Base-by-base conservation (phyloP, 371 early-diverging fungal species). In the Lichtheimia hyalospora region DNA sequence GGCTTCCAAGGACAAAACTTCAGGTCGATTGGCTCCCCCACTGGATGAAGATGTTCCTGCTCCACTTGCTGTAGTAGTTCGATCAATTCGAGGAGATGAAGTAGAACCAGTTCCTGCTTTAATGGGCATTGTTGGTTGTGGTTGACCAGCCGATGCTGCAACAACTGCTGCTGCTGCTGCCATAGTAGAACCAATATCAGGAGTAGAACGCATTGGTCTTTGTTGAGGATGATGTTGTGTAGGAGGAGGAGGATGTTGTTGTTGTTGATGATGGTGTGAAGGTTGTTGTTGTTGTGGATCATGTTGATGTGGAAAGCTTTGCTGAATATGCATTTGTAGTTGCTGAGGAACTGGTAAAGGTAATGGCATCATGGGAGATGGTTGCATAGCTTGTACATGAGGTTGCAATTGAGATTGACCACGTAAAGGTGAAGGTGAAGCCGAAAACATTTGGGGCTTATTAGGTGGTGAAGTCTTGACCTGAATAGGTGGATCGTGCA, bases 401-500 rank as follows among this genome's bases (percentile, higher is more conserved):
- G 71, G 62, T 64, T 70, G 71, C 12, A 72, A 52, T 64, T 66
- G 60, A 43, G 73, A 57, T 64, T 69, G 73, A 34, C 61, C 57
- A 25, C 69, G 66, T 61, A 72, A 57, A 21, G 68, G 49, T 40
- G 65, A 44, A 28, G 68, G 49, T 24, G 65, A 44, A 8, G 59
- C 61, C 21, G 61, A 53, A 40, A 58, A 63, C 24, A 66, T 28
- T 27, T 63, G 63, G 1, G 64, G 48, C 42, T 63, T 63, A 44
- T 56, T 60, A 4, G 61, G 51, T 10, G 66, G 66, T 34, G 66
- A 57, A 7, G 66, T 13, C 42, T 59, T 59, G 52, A 59, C 52
- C 20, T 54, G 56, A 10, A 50, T 48, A 7, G 55, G 57, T 34
- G 55, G 57, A 10, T 50, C 18, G 24, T 46, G 52, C 52, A 28